Base-by-base conservation (phyloP, 2,329 filamentous ascomycete genomes). In the Fusarium pseudocircinatum region DNA sequence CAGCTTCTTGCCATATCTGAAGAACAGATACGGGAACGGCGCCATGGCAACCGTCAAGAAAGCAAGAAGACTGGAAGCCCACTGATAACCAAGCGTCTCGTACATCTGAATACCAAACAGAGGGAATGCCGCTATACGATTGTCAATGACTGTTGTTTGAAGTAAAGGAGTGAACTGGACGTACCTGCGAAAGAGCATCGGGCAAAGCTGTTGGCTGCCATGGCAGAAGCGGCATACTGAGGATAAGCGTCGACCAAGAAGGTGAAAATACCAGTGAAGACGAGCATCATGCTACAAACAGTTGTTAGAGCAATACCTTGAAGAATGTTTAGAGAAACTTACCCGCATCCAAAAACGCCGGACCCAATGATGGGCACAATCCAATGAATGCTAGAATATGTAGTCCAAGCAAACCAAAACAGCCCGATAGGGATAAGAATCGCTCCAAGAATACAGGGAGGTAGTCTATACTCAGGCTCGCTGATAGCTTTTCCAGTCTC, bases 211-310 rank as follows among this genome's bases (percentile, higher is more conserved):
- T 76, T 76, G 7, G 69, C 69, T 24, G 74, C 73, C 56, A 76
- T 75, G 4, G 74, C 74, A 18, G 74, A 76, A 13, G 74, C 74
- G 0, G 74, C 71, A 14, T 75, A 76, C 20, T 73, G 60, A 0
- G 71, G 62, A 24, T 75, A 75, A 2, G 73, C 73, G 5, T 75
- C 73, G 3, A 75, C 73, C 53, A 76, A 52, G 44, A 76, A 76
- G 4, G 74, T 76, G 0, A 76, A 76, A 1, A 76, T 39, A 1
- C 74, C 63, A 1, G 59, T 75, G 6, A 57, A 76, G 1, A 69
- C 72, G 0, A 76, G 50, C 4, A 76, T 26, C 28, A 58, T 67
- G 2, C 72, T 74, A 12, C 0, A 16, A 10, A 16, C 6, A 0
- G 1, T 7, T n/a, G 28, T 69, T 13, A 69, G 39, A 2, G 1